phyloP scores from a whole-genome alignment of 257 asterid species.

The Solanum chaucha region DNA sequence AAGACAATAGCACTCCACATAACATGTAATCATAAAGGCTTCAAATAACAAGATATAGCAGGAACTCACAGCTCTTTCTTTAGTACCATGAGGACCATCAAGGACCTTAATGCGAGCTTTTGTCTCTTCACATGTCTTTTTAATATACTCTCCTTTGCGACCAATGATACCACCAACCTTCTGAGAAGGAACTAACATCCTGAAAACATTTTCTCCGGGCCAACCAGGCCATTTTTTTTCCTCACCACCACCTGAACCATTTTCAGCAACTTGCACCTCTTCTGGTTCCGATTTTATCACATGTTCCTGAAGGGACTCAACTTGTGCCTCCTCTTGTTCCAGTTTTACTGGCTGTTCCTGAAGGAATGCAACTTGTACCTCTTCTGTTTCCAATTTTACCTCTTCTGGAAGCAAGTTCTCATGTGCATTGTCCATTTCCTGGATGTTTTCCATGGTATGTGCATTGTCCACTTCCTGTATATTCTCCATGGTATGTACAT shows the following conservation, averaged over 20 bases:
- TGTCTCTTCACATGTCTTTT: constrained; percentile 59
- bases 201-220: constrained; percentile 74
- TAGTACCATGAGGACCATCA: constrained; percentile 61
- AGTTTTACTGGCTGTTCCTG: neutral
- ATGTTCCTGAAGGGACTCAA: neutral
- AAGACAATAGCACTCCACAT: neutral
- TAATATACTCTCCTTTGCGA: constrained; percentile 65
- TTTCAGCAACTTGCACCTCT: constrained; percentile 23
- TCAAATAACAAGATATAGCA: neutral
- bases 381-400: constrained; percentile 17
- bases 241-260: constrained; percentile 26
- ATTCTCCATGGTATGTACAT: neutral
- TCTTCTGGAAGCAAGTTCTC: constrained; percentile 28
- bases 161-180: constrained; percentile 76
- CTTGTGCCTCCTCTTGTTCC: constrained; percentile 22
- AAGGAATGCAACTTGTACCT: constrained; percentile 8
- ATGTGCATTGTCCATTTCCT: constrained; percentile 17
- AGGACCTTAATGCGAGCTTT: constrained; percentile 69
- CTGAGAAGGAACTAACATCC: constrained; percentile 60
- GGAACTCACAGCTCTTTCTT: constrained; percentile 66
- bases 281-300: constrained; percentile 5
- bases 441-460: neutral
- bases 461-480: constrained; percentile 13
- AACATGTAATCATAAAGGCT: neutral
- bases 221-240: constrained; percentile 81